Percentiles rank a stretch among this genome's conserved stretches.
Conservation (phyloP, 495 filamentous ascomycete genomes). For the Parathielavia hyrcaniae region DNA sequence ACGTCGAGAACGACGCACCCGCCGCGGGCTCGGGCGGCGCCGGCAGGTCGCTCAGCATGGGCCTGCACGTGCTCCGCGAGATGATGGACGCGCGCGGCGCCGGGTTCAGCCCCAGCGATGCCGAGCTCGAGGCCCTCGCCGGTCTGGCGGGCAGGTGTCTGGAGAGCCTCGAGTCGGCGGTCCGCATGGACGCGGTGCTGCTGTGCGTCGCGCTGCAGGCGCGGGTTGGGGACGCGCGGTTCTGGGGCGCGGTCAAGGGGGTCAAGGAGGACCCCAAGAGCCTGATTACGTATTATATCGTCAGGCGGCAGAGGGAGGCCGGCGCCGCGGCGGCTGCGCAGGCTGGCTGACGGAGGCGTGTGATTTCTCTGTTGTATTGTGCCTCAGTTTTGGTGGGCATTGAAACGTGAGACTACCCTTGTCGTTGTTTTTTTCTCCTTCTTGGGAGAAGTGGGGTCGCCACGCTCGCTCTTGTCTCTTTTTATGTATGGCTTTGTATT, state of each 20-base stretch:
- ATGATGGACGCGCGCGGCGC: constrained; percentile 39
- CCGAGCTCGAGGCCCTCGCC: constrained; percentile 45
- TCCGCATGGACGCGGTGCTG: constrained; percentile 70
- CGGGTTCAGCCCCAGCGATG: constrained; percentile 38
- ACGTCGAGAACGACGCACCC: constrained; percentile 22
- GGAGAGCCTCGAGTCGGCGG: constrained; percentile 65
- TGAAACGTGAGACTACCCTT: too few relatives aligned
- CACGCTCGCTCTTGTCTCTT: too few relatives aligned
- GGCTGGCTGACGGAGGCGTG: not conserved
- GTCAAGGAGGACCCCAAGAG: constrained; percentile 64
- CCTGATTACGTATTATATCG: constrained; percentile 77
- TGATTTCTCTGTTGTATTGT: not conserved
- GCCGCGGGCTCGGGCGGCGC: not conserved
- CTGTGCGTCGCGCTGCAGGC: constrained; percentile 69
- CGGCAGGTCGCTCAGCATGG: constrained; percentile 48
- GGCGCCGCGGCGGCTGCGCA: not conserved
- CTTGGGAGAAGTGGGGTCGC: too few relatives aligned
- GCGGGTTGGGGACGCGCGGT: constrained; percentile 56
- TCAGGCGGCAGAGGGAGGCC: constrained; percentile 52
- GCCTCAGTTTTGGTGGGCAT: too few relatives aligned
- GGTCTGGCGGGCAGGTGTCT: constrained; percentile 56
- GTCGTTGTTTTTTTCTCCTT: too few relatives aligned
- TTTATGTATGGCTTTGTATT: not conserved
- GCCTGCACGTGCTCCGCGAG: constrained; percentile 52
- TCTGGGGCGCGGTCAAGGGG: constrained; percentile 58